These are phyloP conservation scores for Suillus hirtellus DNA, from an alignment of 768 basidiomycete genomes.

Conservation along the genomic window DNA sequence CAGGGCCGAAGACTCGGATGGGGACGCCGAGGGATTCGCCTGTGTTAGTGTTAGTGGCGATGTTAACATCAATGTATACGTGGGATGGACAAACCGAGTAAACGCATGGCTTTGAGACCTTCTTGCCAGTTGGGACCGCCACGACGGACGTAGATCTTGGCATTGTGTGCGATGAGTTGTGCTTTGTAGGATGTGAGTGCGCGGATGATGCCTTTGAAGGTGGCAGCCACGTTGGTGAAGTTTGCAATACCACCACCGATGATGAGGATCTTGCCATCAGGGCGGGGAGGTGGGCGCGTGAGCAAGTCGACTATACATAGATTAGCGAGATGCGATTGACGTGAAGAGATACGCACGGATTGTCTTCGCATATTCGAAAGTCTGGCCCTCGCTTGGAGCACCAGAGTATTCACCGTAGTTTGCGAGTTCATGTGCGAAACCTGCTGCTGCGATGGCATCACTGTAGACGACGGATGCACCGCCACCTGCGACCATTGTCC, in stretches of 20 bases:
- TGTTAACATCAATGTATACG: not conserved
- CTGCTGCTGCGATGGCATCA: slow-evolving; percentile 87
- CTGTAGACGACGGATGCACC: slow-evolving; percentile 73
- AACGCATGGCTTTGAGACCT: slow-evolving; percentile 95
- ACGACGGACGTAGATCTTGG: slow-evolving; percentile 96
- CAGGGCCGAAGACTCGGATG: slow-evolving; percentile 96
- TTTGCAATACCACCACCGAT: slow-evolving; percentile 99
- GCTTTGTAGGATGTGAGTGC: slow-evolving; percentile 93
- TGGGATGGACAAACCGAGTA: slow-evolving; percentile 54
- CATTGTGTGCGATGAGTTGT: slow-evolving; percentile 69
- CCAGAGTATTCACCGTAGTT: slow-evolving; percentile 99
- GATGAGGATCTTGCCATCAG: slow-evolving; percentile 97
- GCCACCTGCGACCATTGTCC: slow-evolving; percentile 99
- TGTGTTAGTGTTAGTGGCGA: not conserved
- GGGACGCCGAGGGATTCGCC: slow-evolving; percentile 94
- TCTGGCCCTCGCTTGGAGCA: slow-evolving; percentile 96
- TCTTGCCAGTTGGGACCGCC: slow-evolving; percentile 99
- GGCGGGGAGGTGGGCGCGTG: slow-evolving; percentile 80
- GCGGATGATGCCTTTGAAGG: slow-evolving; percentile 99
- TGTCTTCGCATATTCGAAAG: slow-evolving; percentile 99
- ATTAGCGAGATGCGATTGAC: slow-evolving; percentile 12
- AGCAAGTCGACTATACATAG: slow-evolving; percentile 78
- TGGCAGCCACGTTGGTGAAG: slow-evolving; percentile 99
- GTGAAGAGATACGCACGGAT: slow-evolving; percentile 59
- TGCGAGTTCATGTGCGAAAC: slow-evolving; percentile 95